Conservation (phyloP, 306 rosid genomes). For the Vicia villosa region DNA sequence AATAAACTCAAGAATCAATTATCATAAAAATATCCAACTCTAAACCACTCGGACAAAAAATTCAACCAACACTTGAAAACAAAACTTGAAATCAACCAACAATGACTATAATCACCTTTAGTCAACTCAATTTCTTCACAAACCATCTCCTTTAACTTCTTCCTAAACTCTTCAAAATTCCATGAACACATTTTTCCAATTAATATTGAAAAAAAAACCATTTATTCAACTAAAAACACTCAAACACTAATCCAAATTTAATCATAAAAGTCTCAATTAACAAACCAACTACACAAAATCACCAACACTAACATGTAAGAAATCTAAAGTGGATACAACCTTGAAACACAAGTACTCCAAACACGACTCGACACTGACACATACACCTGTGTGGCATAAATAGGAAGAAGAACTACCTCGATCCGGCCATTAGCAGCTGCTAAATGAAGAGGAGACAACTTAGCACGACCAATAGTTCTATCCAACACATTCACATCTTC, state of each 20-base stretch:
- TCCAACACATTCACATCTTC: constrained; percentile 55
- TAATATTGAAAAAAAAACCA: neutral
- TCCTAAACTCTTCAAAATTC: neutral
- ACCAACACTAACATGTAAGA: neutral
- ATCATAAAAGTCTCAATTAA: neutral
- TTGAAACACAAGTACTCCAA: too few relatives aligned
- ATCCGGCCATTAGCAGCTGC: constrained; percentile 82
- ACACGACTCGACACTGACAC: neutral
- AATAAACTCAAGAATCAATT: neutral
- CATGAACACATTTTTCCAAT: neutral
- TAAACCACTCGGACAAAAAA: neutral
- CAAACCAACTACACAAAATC: neutral
- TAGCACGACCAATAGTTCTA: constrained; percentile 45
- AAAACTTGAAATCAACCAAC: neutral
- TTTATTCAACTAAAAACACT: neutral
- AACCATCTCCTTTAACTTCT: neutral
- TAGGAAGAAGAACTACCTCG: constrained; percentile 53
- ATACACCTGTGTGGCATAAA: neutral
- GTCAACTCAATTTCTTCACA: constrained; percentile 6
- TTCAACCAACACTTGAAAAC: neutral
- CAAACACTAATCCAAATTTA: neutral
- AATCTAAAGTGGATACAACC: too few relatives aligned
- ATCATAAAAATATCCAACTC: neutral
- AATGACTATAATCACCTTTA: neutral
- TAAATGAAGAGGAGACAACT: constrained; percentile 65